Conservation (phyloP, 1,284 basidiomycete species). For the Meripilus lineatus region DNA sequence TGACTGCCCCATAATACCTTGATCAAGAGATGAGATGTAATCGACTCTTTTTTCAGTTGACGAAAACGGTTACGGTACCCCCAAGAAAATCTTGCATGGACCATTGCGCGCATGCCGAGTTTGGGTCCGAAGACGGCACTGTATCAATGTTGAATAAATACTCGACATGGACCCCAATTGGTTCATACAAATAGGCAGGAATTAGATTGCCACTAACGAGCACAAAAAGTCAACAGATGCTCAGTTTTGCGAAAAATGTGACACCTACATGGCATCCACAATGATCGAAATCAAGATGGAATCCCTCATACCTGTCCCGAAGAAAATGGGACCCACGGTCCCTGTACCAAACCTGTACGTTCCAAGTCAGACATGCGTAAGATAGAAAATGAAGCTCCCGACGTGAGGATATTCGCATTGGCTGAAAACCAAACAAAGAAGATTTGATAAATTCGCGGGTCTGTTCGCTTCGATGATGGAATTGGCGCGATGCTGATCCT, state of each 20-base stretch:
- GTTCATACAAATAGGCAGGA: conserved; percentile 51
- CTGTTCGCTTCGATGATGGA: conserved; percentile 38
- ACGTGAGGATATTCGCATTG: conserved; percentile 57
- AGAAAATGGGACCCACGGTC: conserved; percentile 56
- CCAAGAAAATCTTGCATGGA: conserved; percentile 54
- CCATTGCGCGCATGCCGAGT: conserved; percentile 59
- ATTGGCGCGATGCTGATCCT: conserved; percentile 55
- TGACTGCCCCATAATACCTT: conserved; percentile 60
- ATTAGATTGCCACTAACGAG: conserved; percentile 20
- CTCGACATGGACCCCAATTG: neutral
- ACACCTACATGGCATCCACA: conserved; percentile 48
- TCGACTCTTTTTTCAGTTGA: neutral
- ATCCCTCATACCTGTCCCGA: conserved; percentile 47
- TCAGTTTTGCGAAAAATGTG: neutral
- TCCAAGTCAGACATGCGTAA: too few relatives aligned
- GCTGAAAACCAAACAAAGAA: conserved; percentile 66
- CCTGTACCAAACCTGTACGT: conserved; percentile 55
- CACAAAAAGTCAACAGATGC: conserved; percentile 2
- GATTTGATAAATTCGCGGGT: conserved; percentile 54
- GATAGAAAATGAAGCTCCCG: conserved; percentile 18
- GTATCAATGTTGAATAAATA: neutral
- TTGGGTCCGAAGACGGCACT: conserved; percentile 59
- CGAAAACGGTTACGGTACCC: conserved; percentile 14
- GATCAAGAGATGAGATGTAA: neutral
- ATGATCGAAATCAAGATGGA: conserved; percentile 48